Base-by-base conservation (phyloP, 2,329 filamentous ascomycete genomes). In the Colletotrichum destructivum region DNA sequence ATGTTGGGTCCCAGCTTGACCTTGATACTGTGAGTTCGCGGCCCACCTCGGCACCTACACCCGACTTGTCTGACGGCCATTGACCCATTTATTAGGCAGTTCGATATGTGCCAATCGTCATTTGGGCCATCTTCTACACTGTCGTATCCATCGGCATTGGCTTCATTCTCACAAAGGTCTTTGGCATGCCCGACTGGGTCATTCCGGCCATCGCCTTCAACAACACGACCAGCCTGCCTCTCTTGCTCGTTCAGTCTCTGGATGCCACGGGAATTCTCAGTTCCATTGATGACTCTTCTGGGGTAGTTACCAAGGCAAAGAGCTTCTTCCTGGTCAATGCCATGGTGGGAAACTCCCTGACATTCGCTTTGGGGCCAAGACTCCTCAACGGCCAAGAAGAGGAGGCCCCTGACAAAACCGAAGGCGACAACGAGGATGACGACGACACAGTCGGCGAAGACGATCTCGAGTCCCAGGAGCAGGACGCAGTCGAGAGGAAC, bases 261-360 rank as follows among this genome's bases (percentile, higher is more conserved):
- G 77, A 80, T 21, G 79, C 82, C 42, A 90, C 90, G 0, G 89
- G 89, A 2, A 88, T 91, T 35, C 81, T 92, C 8, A 78, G 84
- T 31, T 78, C 83, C 2, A 82, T 92, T 21, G 85, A 75, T 75
- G 84, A 78, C 82, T 81, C 2, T 75, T 79, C 2, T 81, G 82
- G 54, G 3, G 88, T 88, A 0, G 82, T 92, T 15, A 85, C 88
- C 64, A 83, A 90, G 12, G 90, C 90, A 8, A 89, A 91, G 76
- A 88, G 88, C 16, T 93, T 91, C 78, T 92, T 93, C 76, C 80
- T 93, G 4, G 87, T 93, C 70, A 92, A 90, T 74, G 87, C 90
- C 4, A 91, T 91, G 66, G 83, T 92, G 12, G 87, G 86, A 52
- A 91, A 90, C 75, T 89, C 87, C 63, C 79, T 92, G 70, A 92